Base-by-base conservation (phyloP, 1,139 yeast species). In the Pneumocystis oryctolagi region DNA sequence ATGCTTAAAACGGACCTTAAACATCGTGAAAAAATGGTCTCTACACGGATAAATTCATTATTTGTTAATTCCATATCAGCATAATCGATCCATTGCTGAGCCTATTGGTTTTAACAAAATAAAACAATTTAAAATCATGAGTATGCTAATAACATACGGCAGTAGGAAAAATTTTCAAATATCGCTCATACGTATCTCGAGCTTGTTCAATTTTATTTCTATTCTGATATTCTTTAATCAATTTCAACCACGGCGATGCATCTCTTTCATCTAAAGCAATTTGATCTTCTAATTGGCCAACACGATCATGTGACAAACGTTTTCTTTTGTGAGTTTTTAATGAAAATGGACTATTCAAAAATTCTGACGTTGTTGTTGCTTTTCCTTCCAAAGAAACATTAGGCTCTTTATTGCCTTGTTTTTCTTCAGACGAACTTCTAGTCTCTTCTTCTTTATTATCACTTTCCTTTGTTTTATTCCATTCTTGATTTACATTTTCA, bases 21-120 rank as follows among this genome's bases (percentile, higher is more conserved):
- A 67, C 87, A 82, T 64, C 82, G 77, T 35, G 80, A 78, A 71
- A 87, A 87, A 47, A 87, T 73, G 56, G 77, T 75, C 69, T 85
- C 94, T 16, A 84, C 92, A 63, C 79, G 79, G 60, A 79, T 78
- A 70, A 84, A 84, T 69, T 89, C 92, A 62, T 85, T 85, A 66
- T 87, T 78, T 62, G 79, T 80, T 67, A 87, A 74, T 72, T 87
- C 90, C 69, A 81, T 81, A 65, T 83, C 82, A 65, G 89, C 82
- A 72, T 87, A 89, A 62, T 77, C 79, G 58, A 83, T 78, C 97
- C 97, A 89, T 63, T 83, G 80, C 18, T 42, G 58, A 4, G 69
- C 65, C 65, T 59, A 28, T 55, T 12, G 6, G 12, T 47, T 20
- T 30, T 35, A 63, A 25, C 53, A 35, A 60, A 1, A 8, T 32